Evolutionary conservation across 306 rosid genomes (phyloP).

Genomic region (Hippophae rhamnoides): DNA sequence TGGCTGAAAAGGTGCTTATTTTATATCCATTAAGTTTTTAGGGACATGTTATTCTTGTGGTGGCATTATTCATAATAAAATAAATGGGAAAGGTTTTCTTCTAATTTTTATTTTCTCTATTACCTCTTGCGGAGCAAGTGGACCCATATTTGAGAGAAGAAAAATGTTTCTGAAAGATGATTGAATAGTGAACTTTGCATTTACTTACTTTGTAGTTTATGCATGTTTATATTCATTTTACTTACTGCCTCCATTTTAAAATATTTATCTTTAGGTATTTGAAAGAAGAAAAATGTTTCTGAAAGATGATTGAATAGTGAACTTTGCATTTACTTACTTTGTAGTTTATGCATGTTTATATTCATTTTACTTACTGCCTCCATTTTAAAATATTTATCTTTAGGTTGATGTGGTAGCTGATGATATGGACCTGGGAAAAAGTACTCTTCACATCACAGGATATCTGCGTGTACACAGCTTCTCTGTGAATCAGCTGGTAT

Average conservation of each 20-base stretch:
- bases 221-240: background rate
- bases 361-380: conserved; percentile 4
- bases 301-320: too few species aligned
- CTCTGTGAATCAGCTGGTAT: conserved; percentile 40
- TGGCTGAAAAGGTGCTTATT: conserved; percentile 59
- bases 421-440: conserved; percentile 35
- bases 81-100: background rate
- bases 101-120: background rate
- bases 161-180: background rate
- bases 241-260: conserved; percentile 7
- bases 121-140: background rate
- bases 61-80: background rate
- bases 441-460: conserved; percentile 73
- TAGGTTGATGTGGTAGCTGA: conserved; percentile 55
- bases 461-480: conserved; percentile 59
- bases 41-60: background rate
- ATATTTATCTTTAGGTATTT: conserved; percentile 34
- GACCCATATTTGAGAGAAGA: background rate
- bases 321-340: background rate
- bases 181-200: background rate
- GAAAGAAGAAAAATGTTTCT: too few species aligned
- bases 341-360: background rate
- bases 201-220: background rate
- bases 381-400: conserved; percentile 4
- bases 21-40: conserved; percentile 4